Evolutionary conservation across 2,329 filamentous ascomycete species (phyloP).

Genomic region (Phialophora chinensis): DNA sequence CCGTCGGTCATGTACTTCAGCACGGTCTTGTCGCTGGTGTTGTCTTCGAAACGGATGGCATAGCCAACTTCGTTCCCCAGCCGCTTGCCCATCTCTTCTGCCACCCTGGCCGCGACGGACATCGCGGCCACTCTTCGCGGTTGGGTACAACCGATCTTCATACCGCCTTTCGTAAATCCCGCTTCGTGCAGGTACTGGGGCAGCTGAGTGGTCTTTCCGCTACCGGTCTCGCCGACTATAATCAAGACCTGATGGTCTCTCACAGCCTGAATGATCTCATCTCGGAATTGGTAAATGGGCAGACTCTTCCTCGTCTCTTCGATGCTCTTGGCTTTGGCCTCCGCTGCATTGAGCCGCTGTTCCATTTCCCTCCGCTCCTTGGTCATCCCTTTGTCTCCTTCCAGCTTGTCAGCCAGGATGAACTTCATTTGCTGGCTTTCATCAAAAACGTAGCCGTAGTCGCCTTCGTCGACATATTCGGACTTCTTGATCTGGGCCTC

Average conservation of each 20-base stretch:
- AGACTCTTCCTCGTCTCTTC: conserved; percentile 89
- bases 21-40: conserved; percentile 86
- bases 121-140: conserved; percentile 95
- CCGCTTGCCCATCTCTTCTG: conserved; percentile 89
- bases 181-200: conserved; percentile 93
- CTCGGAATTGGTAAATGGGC: conserved; percentile 86
- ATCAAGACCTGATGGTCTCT: conserved; percentile 85
- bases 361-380: conserved; percentile 80
- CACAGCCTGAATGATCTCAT: conserved; percentile 86
- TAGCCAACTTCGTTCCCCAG: conserved; percentile 93
- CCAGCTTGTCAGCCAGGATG: conserved; percentile 73
- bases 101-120: conserved; percentile 95
- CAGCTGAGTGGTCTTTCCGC: conserved; percentile 93
- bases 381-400: conserved; percentile 73
- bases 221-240: conserved; percentile 92
- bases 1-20: conserved; percentile 98
- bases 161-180: conserved; percentile 80
- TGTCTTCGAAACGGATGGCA: conserved; percentile 91
- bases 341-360: conserved; percentile 83
- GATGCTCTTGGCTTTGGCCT: conserved; percentile 85
- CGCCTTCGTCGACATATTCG: conserved; percentile 76
- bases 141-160: conserved; percentile 92
- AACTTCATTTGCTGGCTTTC: conserved; percentile 87
- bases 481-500: conserved; percentile 80
- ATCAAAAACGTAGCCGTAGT: conserved; percentile 94